phyloP scores from a whole-genome alignment of 495 filamentous ascomycete genomes.

The Xylaria palmicola region DNA sequence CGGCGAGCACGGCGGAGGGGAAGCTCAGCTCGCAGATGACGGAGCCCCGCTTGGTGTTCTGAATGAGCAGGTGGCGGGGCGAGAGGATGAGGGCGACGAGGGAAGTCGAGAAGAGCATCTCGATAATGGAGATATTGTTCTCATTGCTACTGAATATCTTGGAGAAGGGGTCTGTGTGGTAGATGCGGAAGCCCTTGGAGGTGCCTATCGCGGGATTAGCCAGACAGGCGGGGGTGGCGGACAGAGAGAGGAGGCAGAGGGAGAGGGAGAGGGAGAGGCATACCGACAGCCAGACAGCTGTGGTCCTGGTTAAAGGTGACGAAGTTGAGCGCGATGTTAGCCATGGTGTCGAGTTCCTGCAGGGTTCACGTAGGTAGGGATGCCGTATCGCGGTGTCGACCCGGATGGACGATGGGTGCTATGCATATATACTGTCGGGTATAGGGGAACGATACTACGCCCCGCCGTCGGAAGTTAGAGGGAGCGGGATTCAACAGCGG shows the following conservation, averaged over 20 bases:
- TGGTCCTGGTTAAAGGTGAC: conserved; percentile 99
- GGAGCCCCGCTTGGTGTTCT: conserved; percentile 95
- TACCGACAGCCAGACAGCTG: conserved; percentile 91
- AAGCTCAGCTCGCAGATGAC: conserved; percentile 99
- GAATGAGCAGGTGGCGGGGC: conserved; percentile 85
- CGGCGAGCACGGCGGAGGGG: conserved; percentile 87
- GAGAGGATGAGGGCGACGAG: conserved; percentile 89
- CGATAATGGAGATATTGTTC: conserved; percentile 88
- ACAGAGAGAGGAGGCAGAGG: neutral
- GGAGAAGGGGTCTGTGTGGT: conserved; percentile 91
- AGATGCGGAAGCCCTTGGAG: conserved; percentile 88
- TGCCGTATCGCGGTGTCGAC: neutral
- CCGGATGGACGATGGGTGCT: neutral
- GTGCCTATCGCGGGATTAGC: conserved; percentile 58
- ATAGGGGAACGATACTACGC: neutral
- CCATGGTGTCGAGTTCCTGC: conserved; percentile 30
- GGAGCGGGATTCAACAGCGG: conserved; percentile 14
- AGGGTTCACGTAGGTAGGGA: neutral
- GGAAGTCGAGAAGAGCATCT: conserved; percentile 99
- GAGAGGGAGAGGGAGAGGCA: conserved; percentile 23
- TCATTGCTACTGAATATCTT: conserved; percentile 92
- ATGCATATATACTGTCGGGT: neutral
- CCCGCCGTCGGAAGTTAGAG: conserved; percentile 16
- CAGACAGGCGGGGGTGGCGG: neutral
- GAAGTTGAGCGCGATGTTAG: conserved; percentile 79